These are phyloP conservation scores for Ceratocystis alfenasii DNA, from an alignment of 2,329 filamentous ascomycete species.

Conservation along the genomic window DNA sequence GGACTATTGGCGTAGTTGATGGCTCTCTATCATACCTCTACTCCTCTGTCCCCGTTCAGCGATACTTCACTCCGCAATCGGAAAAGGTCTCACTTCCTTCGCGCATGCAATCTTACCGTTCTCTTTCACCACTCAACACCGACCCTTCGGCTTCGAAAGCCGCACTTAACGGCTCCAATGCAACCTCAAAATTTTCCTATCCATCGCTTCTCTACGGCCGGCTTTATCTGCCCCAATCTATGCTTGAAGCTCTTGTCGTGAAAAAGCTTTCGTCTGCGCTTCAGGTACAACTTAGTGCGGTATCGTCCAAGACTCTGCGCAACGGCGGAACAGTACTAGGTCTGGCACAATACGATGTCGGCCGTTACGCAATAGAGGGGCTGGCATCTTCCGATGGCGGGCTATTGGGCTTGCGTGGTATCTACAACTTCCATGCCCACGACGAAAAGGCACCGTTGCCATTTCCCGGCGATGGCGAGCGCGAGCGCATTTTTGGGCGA, in stretches of 20 bases:
- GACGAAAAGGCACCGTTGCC: constrained; percentile 31
- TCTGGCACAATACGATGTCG: constrained; percentile 67
- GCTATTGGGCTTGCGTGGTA: constrained; percentile 69
- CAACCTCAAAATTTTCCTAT: constrained; percentile 26
- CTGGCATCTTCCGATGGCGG: constrained; percentile 88
- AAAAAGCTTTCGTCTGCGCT: constrained; percentile 64
- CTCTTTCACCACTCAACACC: constrained; percentile 41
- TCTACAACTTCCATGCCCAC: constrained; percentile 89
- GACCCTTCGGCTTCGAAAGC: constrained; percentile 23
- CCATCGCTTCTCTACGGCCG: constrained; percentile 62
- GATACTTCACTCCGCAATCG: constrained; percentile 55
- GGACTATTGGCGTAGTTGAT: constrained; percentile 81
- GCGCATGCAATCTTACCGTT: constrained; percentile 71
- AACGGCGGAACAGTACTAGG: constrained; percentile 67
- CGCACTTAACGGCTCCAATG: constrained; percentile 22
- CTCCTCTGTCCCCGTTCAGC: constrained; percentile 65
- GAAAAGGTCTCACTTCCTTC: constrained; percentile 62
- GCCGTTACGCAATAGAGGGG: constrained; percentile 79
- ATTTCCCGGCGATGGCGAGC: constrained; percentile 29
- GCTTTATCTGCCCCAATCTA: constrained; percentile 70
- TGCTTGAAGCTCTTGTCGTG: constrained; percentile 75
- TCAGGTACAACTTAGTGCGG: constrained; percentile 68
- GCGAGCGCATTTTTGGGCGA: constrained; percentile 59
- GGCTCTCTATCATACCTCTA: constrained; percentile 96
- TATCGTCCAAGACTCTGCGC: constrained; percentile 57